Evolutionary conservation across 179 eudicot species (phyloP).

Genomic region (Sideroxylon spinosum): DNA sequence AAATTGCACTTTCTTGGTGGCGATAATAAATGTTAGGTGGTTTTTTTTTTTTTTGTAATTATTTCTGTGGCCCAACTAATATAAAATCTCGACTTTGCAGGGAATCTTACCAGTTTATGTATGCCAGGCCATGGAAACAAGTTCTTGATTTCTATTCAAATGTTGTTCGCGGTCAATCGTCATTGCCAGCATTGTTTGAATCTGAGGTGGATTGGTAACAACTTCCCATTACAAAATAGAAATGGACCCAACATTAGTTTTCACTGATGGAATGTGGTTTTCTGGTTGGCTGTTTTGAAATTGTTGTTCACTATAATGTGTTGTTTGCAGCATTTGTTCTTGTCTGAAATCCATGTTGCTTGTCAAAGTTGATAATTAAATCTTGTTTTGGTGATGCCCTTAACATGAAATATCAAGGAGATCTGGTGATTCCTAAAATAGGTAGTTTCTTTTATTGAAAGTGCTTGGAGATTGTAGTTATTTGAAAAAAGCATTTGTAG

Average conservation of each 20-base stretch:
- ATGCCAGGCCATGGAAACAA: slow-evolving; percentile 62
- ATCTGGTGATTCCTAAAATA: neutral
- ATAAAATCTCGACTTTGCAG: slow-evolving; percentile 26
- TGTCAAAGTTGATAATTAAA: neutral
- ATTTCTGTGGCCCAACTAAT: neutral
- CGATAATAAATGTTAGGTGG: neutral
- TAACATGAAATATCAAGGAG: neutral
- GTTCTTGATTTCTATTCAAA: slow-evolving; percentile 59
- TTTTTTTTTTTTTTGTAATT: no score
- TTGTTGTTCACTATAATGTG: neutral
- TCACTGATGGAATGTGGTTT: neutral
- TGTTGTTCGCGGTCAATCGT: slow-evolving; percentile 43
- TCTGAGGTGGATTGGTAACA: slow-evolving; percentile 36
- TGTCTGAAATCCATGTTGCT: neutral
- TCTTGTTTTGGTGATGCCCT: neutral
- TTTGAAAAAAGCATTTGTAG: no score
- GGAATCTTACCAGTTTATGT: slow-evolving; percentile 75
- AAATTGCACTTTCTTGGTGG: neutral
- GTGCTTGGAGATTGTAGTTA: no score
- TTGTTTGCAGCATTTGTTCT: neutral
- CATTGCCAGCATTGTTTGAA: slow-evolving; percentile 50
- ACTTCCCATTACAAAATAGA: neutral
- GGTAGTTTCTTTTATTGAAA: no score
- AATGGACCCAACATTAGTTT: neutral
- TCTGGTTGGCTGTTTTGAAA: neutral